Conservation (phyloP, 306 rosid species). For the Prinsepia uniflora region DNA sequence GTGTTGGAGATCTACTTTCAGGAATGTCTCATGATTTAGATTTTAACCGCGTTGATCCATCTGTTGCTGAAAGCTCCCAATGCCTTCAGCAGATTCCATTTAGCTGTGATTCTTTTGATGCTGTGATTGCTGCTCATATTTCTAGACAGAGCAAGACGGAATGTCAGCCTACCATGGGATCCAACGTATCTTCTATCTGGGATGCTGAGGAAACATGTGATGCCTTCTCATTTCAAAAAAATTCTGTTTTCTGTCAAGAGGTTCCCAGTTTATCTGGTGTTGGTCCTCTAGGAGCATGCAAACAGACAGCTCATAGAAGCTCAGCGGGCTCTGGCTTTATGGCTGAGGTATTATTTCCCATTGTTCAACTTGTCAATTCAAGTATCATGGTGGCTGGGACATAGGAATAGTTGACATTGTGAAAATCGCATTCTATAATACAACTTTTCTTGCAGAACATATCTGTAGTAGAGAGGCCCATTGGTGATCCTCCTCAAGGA, state of each 20-base stretch:
- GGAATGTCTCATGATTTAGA: slow-evolving; percentile 56
- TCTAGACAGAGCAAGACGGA: slow-evolving; percentile 63
- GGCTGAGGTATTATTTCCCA: slow-evolving; percentile 51
- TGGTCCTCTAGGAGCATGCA: slow-evolving; percentile 34
- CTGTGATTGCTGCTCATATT: slow-evolving; percentile 96
- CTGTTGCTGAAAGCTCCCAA: slow-evolving; percentile 44
- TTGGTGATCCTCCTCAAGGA: slow-evolving; percentile 43
- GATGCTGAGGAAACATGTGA: slow-evolving; percentile 97
- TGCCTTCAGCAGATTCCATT: slow-evolving; percentile 74
- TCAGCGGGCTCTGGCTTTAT: slow-evolving; percentile 34
- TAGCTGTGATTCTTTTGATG: slow-evolving; percentile 95
- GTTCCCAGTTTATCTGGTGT: slow-evolving; percentile 40
- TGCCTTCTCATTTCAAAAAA: slow-evolving; percentile 74
- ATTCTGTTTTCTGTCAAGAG: slow-evolving; percentile 30
- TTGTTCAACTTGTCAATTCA: background rate
- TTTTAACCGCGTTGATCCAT: slow-evolving; percentile 42
- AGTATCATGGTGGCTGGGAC: background rate
- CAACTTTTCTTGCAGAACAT: slow-evolving; percentile 43
- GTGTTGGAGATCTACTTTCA: slow-evolving; percentile 79
- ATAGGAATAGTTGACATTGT: slow-evolving; percentile 22
- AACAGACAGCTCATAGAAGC: slow-evolving; percentile 39
- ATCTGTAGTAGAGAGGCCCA: slow-evolving; percentile 41
- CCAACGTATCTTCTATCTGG: slow-evolving; percentile 79
- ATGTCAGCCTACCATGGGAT: slow-evolving; percentile 47
- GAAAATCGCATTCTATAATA: slow-evolving; percentile 15